Evolutionary conservation across 768 basidiomycete genomes (phyloP).

Genomic region (Hirschioporus abietinus): DNA sequence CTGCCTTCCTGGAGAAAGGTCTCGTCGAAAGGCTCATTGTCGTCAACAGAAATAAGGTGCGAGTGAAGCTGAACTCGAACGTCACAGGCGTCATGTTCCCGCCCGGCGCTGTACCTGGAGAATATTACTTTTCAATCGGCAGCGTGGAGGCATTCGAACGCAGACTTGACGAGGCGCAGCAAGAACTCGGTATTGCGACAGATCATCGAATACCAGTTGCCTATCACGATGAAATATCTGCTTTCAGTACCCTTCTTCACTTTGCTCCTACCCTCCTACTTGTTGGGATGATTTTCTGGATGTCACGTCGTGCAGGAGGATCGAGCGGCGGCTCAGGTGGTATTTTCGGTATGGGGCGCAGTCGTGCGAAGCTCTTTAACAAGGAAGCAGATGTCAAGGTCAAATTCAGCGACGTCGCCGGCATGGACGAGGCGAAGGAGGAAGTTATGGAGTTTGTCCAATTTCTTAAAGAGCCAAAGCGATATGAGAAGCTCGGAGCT

Average conservation of each 20-base stretch:
- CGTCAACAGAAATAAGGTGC: conserved; percentile 84
- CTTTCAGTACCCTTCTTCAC: conserved; percentile 73
- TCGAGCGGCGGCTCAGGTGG: conserved; percentile 70
- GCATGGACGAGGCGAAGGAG: conserved; percentile 99
- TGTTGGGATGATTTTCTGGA: conserved; percentile 84
- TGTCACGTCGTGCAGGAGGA: conserved; percentile 67
- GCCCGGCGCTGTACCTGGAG: conserved; percentile 44
- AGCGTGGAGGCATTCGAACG: conserved; percentile 96
- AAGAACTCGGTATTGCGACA: conserved; percentile 86
- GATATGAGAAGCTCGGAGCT: conserved; percentile 94
- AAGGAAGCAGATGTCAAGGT: conserved; percentile 92
- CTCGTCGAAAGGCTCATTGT: conserved; percentile 92
- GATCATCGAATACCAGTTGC: conserved; percentile 95
- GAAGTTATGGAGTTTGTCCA: conserved; percentile 99
- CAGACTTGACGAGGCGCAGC: conserved; percentile 90
- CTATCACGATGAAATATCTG: conserved; percentile 92
- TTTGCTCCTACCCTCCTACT: conserved; percentile 95
- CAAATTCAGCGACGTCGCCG: conserved; percentile 95
- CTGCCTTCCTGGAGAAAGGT: conserved; percentile 93
- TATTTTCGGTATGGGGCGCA: conserved; percentile 97
- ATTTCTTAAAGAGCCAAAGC: conserved; percentile 92
- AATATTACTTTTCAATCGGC: conserved; percentile 95
- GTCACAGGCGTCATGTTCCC: conserved; percentile 78
- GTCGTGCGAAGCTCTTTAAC: conserved; percentile 91
- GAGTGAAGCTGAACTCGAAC: conserved; percentile 90